phyloP scores from a whole-genome alignment of 768 basidiomycete species.

The Mycena belliarum region DNA sequence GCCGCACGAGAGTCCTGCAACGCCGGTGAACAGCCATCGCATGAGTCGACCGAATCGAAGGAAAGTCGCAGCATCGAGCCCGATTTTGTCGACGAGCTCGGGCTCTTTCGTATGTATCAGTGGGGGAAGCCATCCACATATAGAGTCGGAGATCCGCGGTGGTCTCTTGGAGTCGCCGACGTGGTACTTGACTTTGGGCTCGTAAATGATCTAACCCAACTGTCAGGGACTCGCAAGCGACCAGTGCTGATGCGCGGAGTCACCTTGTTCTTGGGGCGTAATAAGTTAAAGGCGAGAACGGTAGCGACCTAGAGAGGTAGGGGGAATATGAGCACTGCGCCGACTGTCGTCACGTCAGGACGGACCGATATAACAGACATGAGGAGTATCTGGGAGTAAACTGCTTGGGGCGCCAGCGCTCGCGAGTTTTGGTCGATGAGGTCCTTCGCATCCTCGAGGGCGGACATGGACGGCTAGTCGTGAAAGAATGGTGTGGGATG shows the following conservation, averaged over 20 bases:
- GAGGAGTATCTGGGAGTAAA: conserved; percentile 73
- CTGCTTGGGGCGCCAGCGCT: conserved; percentile 25
- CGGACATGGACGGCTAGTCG: conserved; percentile 30
- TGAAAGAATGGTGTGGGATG: conserved; percentile 7
- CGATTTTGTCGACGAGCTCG: conserved; percentile 84
- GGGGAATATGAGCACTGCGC: conserved; percentile 8
- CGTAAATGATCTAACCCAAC: conserved; percentile 64
- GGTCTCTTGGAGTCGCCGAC: conserved; percentile 59
- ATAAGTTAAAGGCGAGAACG: conserved; percentile 72
- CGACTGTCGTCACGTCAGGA: conserved; percentile 9
- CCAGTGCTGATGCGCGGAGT: conserved; percentile 5
- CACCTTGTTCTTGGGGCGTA: conserved; percentile 90
- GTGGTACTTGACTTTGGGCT: conserved; percentile 86
- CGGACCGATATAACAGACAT: conserved; percentile 76
- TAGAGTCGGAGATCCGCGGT: conserved; percentile 68
- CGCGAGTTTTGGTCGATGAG: conserved; percentile 34
- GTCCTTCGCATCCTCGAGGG: conserved; percentile 38
- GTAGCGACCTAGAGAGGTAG: conserved; percentile 52
- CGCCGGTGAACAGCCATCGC: conserved; percentile 68
- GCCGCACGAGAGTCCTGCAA: conserved; percentile 67
- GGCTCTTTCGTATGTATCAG: conserved; percentile 83
- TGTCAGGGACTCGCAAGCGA: neutral
- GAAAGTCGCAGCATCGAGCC: conserved; percentile 91
- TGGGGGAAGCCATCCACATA: conserved; percentile 90
- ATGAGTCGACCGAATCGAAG: conserved; percentile 91